Conservation (phyloP, 208 protist species). For the Crithidia sp. region DNA sequence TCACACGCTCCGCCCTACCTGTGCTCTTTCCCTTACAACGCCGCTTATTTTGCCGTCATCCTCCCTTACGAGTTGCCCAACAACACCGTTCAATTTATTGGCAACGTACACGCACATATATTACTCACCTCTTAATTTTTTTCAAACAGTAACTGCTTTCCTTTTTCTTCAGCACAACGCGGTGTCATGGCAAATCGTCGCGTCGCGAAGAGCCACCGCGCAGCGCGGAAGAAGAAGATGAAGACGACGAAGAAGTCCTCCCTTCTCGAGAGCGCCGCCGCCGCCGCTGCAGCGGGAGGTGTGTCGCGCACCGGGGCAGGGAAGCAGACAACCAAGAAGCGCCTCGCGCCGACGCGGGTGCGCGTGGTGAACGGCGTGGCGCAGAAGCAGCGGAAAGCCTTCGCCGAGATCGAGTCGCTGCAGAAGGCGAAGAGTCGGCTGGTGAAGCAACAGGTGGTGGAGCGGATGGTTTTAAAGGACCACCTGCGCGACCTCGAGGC, state of each 20-base stretch:
- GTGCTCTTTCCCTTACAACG: no score
- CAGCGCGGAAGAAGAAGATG: conserved; percentile 45
- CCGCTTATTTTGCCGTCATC: no score
- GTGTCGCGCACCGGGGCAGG: conserved; percentile 11
- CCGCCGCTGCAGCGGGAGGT: conserved; percentile 5
- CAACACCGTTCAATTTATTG: no score
- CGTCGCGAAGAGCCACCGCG: conserved; percentile 34
- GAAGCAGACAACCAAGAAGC: conserved; percentile 10
- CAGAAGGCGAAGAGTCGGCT: conserved; percentile 62
- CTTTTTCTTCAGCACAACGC: no score
- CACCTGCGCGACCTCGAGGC: conserved; percentile 76
- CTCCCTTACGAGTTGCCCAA: no score
- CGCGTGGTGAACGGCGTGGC: conserved; percentile 19
- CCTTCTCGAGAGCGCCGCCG: conserved; percentile 2
- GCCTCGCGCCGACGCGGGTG: conserved; percentile 8
- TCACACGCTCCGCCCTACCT: no score
- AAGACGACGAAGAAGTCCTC: conserved; percentile 38
- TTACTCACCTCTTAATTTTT: no score
- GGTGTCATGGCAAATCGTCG: conserved; percentile 44
- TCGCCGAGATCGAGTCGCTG: conserved; percentile 25
- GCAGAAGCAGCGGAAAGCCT: conserved; percentile 22
- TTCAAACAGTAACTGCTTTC: no score
- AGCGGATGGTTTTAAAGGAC: conserved; percentile 87
- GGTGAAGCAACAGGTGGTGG: conserved; percentile 74
- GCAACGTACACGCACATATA: no score